These are phyloP conservation scores for Arthrobotrys sphaeroides DNA, from an alignment of 2,329 filamentous ascomycete species.

Conservation along the genomic window DNA sequence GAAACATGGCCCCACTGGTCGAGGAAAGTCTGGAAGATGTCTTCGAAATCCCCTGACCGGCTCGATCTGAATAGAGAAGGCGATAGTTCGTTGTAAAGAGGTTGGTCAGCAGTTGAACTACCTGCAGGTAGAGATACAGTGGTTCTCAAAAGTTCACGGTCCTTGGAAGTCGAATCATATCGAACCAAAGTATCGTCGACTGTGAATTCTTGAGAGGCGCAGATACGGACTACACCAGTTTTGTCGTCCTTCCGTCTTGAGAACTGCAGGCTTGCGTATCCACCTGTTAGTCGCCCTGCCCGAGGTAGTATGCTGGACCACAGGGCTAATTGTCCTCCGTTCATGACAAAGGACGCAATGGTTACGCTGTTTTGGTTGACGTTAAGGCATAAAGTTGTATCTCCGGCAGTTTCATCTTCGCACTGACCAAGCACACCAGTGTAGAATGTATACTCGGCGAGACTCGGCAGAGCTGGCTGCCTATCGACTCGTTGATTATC, in stretches of 20 bases:
- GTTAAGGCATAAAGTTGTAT: background rate
- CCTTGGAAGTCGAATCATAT: background rate
- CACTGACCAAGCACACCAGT: background rate
- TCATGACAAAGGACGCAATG: background rate
- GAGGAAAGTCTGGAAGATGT: background rate
- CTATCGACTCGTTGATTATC: background rate
- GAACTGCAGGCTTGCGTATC: background rate
- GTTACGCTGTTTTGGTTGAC: background rate
- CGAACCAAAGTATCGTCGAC: background rate
- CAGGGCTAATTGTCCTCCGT: background rate
- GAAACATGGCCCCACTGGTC: background rate
- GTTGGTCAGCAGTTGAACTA: background rate
- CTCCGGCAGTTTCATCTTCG: background rate
- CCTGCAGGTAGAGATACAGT: background rate
- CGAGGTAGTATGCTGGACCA: background rate
- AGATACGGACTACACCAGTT: background rate
- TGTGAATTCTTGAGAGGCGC: background rate
- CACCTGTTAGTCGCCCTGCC: background rate
- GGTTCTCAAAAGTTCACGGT: background rate
- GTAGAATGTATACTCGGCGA: background rate
- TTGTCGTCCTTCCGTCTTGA: background rate
- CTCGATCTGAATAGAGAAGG: background rate
- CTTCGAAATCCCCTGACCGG: background rate
- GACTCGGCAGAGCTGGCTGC: background rate
- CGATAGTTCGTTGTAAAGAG: background rate